Evolutionary conservation across 495 filamentous ascomycete genomes (phyloP), one percentile per base, ranked within the genome.

Genomic region (Hyaloscypha variabilis): DNA sequence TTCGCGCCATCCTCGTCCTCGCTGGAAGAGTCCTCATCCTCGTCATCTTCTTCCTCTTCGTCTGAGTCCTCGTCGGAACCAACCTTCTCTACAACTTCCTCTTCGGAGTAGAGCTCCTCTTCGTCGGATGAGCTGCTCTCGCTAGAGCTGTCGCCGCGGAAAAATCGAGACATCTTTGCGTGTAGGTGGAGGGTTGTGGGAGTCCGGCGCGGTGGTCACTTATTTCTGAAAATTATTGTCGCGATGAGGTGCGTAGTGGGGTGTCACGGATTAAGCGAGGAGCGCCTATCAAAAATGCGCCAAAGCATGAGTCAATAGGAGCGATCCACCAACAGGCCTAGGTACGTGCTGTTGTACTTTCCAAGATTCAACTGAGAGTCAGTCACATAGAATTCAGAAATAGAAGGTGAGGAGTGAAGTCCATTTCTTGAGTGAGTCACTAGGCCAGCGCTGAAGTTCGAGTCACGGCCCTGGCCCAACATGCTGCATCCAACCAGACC

Each of bases 141-240:
- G 59, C 71, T 73, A 25, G 71, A 73, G 63, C 69, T 73, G 58
- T 73, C 71, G 63, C 69, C 71, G 79, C 92, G 90, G 87, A 98
- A 98, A 82, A 99, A 99, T 76, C 94, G 91, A 86, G 95, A 98
- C 90, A 93, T 93, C 74, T 67, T 72, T 13, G 46, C 8, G 31
- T 21, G 56, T 62, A 29, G 23, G 46, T 25, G 31, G 31, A 23
- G 29, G 29, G 31, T 63, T 46, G 52, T 28, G 25, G 21, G 34
- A 13, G 46, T 28, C 21, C 25, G 49, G 31, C 42, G 25, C 25
- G 56, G 23, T 23, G 29, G 3, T 14, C n/a, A 46, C 24, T 1
- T 17, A 25, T 42, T 59, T 59, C 46, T 39, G 58, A 36, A 59
- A 59, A 49, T n/a, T n/a, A 63, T 58, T 60, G 17, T 10, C 25